phyloP scores from a whole-genome alignment of 2,329 filamentous ascomycete species.

The Scytalidium lignicola region DNA sequence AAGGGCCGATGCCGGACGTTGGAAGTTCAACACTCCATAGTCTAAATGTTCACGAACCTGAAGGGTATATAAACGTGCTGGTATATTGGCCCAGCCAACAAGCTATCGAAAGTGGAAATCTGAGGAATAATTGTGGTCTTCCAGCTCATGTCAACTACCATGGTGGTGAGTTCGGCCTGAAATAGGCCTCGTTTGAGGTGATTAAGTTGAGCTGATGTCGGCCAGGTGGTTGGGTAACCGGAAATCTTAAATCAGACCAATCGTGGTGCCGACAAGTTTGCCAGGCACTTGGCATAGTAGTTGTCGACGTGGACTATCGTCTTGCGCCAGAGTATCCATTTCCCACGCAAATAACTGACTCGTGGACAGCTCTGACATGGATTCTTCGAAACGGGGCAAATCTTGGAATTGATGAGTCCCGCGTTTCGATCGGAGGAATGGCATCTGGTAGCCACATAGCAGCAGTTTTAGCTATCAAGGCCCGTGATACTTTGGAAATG shows the following conservation, averaged over 20 bases:
- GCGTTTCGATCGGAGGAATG: slow-evolving; percentile 21
- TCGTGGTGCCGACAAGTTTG: slow-evolving; percentile 26
- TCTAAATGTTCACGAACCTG: slow-evolving; percentile 11
- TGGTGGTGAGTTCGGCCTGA: slow-evolving; percentile 8
- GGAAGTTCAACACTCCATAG: slow-evolving; percentile 8
- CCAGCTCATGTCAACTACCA: slow-evolving; percentile 18
- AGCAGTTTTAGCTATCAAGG: slow-evolving; percentile 29
- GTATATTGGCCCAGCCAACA: slow-evolving; percentile 13
- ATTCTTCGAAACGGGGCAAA: slow-evolving; percentile 8
- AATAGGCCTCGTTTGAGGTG: no score
- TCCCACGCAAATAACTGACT: slow-evolving; percentile 58
- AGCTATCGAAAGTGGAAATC: slow-evolving; percentile 8
- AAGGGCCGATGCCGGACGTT: slow-evolving; percentile 13
- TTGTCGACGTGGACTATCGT: slow-evolving; percentile 60
- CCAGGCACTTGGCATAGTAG: slow-evolving; percentile 32
- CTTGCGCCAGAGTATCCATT: slow-evolving; percentile 58
- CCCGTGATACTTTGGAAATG: no score
- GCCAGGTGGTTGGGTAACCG: slow-evolving; percentile 22
- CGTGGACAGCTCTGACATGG: slow-evolving; percentile 27
- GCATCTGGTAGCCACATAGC: slow-evolving; percentile 24
- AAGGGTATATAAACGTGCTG: slow-evolving; percentile 13
- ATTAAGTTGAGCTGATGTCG: not conserved
- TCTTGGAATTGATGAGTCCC: slow-evolving; percentile 11
- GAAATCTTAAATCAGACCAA: slow-evolving; percentile 20
- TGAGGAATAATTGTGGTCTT: slow-evolving; percentile 8